Base-by-base conservation (phyloP, 768 basidiomycete genomes). In the Mycena pura region DNA sequence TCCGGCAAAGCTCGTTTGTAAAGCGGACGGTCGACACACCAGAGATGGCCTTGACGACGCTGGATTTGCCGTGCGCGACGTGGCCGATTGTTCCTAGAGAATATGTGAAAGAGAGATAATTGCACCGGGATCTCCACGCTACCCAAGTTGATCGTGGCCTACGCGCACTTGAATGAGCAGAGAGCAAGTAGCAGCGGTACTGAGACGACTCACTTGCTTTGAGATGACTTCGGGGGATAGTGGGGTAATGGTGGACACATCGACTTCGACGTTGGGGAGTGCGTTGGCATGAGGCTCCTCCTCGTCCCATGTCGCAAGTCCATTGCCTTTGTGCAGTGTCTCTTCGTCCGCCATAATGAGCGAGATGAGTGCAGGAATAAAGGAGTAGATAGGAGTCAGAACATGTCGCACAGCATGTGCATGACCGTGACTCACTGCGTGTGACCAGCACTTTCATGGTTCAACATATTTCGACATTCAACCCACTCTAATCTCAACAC, bases 41-140 rank as follows among this genome's bases (percentile, higher is more conserved):
- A 10, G 96, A 98, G 73, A 99, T 99, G 28, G 97, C 97, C 80
- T 98, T 96, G 59, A 99, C 96, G 56, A 98, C 95, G 7, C 93
- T 96, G 56, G 92, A 95, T 80, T 95, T 95, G 69, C 93, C 94
- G 82, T 95, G 95, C n/a, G 96, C 96, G 84, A 99, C 96, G 85
- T 99, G 96, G 53, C 96, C 96, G 72, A 99, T 99, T 22, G 96
- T 99, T 66, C 94, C 96, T 94, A n/a, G 44, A 53, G 22, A 41
- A 31, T 36, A 47, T 44, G 28, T n/a, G n/a, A n/a, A n/a, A 57
- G 50, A 24, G 40, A 45, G 43, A 56, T 57, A 47, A 32, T 40
- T 51, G 19, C 65, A 24, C 54, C 24, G 28, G 66, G 45, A 43
- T 34, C 40, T 44, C 29, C 44, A 47, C 1, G 70, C 70, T 41